phyloP scores from a whole-genome alignment of 176 grass and related monocot species.

The Poa pratensis region DNA sequence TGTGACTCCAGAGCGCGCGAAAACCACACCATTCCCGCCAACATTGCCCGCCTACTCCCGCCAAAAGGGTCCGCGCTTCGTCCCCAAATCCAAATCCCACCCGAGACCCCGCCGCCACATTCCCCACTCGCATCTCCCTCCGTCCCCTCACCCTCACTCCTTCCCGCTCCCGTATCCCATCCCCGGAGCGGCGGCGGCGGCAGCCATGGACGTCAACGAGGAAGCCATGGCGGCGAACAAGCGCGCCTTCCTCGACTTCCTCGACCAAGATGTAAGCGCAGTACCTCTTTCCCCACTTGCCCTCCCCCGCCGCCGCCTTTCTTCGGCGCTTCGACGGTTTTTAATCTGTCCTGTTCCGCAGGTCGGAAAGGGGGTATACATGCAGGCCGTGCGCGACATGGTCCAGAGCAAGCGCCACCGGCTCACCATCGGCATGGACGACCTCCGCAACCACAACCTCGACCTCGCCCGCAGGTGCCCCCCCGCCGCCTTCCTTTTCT shows the following conservation, averaged over 20 bases:
- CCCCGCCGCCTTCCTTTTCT: not conserved
- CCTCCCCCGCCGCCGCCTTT: not conserved
- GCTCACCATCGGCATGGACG: conserved; percentile 88
- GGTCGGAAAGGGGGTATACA: conserved; percentile 84
- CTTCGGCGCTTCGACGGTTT: not conserved
- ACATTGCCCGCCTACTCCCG: conserved; percentile 33
- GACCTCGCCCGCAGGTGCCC: conserved; percentile 91
- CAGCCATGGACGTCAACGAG: conserved; percentile 95
- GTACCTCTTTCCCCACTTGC: not conserved
- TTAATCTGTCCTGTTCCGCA: conserved; percentile 3
- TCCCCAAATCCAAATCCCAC: conserved; percentile 25
- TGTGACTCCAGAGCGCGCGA: conserved; percentile 41
- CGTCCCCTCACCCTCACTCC: not conserved
- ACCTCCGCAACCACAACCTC: conserved; percentile 89
- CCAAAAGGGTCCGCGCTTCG: conserved; percentile 32
- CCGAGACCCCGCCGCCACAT: not conserved
- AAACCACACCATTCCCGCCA: conserved; percentile 45
- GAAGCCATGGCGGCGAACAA: conserved; percentile 93
- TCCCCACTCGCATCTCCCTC: conserved; percentile 19
- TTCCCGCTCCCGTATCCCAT: not conserved
- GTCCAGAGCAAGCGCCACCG: conserved; percentile 77
- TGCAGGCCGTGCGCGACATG: conserved; percentile 75
- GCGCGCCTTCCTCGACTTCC: conserved; percentile 82
- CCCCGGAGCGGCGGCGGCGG: conserved; percentile 24
- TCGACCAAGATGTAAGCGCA: conserved; percentile 79